Evolutionary conservation across 176 grass and related monocot species (phyloP).

Genomic region (Eremochloa ophiuroides): DNA sequence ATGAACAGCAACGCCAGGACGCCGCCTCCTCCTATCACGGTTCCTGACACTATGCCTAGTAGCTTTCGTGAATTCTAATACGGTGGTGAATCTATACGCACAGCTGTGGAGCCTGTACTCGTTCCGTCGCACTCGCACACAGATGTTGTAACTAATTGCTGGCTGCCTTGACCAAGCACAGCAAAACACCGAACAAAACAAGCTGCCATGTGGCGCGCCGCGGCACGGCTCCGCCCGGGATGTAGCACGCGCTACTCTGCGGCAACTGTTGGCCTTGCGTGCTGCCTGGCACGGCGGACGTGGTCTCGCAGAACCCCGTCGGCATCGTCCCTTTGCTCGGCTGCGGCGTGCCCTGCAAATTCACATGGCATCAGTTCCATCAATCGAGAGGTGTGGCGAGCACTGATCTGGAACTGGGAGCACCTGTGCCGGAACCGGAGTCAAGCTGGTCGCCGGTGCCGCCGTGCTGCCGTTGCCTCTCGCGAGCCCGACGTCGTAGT

Average conservation of each 20-base stretch:
- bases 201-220: background rate
- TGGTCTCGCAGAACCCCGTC: conserved; percentile 36
- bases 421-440: conserved; percentile 39
- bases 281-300: conserved; percentile 27
- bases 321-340: conserved; percentile 5
- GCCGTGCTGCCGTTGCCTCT: conserved; percentile 30
- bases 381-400: background rate
- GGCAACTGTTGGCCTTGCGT: conserved; percentile 29
- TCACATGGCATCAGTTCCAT: background rate
- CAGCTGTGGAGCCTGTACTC: background rate
- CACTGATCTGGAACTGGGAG: background rate
- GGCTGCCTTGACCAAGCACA: background rate
- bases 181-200: conserved; percentile 19
- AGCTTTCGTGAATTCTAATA: background rate
- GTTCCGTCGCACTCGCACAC: background rate
- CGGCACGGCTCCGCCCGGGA: conserved; percentile 26
- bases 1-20: no score
- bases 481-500: conserved; percentile 74
- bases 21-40: no score
- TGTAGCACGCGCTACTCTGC: conserved; percentile 29
- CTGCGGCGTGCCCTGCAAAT: conserved; percentile 16
- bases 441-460: conserved; percentile 2
- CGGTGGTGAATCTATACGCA: background rate
- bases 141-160: background rate
- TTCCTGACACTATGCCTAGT: background rate